These are phyloP conservation scores for Glarea lozoyensis DNA, from an alignment of 495 filamentous ascomycete species.

Conservation along the genomic window DNA sequence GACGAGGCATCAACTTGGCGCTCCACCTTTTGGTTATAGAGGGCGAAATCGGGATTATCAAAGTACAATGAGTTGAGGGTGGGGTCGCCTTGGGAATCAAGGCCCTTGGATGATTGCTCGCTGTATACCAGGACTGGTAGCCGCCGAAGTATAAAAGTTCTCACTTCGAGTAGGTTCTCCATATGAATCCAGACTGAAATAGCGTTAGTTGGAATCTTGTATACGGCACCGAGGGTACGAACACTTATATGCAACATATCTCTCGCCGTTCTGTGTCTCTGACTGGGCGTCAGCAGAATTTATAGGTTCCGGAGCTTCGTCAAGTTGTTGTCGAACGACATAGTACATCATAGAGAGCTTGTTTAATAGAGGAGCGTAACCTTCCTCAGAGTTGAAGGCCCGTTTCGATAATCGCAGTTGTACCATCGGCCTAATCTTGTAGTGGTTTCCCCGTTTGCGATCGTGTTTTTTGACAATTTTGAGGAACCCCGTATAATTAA, in stretches of 20 bases:
- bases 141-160: conserved; percentile 84
- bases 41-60: conserved; percentile 72
- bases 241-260: conserved; percentile 90
- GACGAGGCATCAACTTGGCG: conserved; percentile 71
- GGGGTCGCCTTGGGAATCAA: conserved; percentile 73
- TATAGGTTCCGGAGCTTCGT: conserved; percentile 30
- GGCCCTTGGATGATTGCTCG: conserved; percentile 67
- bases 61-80: conserved; percentile 95
- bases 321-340: conserved; percentile 76
- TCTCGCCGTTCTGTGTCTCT: conserved; percentile 46
- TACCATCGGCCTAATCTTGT: conserved; percentile 82
- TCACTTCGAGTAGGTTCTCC: conserved; percentile 92
- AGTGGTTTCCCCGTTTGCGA: conserved; percentile 67
- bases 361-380: conserved; percentile 83
- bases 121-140: conserved; percentile 91
- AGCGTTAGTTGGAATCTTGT: conserved; percentile 5
- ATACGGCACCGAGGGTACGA: background rate
- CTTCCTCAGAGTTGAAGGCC: conserved; percentile 86
- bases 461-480: conserved; percentile 99
- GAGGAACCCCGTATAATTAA: conserved; percentile 96
- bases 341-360: conserved; percentile 92
- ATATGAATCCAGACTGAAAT: conserved; percentile 79
- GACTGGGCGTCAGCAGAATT: conserved; percentile 24
- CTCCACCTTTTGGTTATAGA: conserved; percentile 80
- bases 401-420: conserved; percentile 78